Base-by-base conservation (phyloP, 306 rosid genomes). In the Begonia peltatifolia region DNA sequence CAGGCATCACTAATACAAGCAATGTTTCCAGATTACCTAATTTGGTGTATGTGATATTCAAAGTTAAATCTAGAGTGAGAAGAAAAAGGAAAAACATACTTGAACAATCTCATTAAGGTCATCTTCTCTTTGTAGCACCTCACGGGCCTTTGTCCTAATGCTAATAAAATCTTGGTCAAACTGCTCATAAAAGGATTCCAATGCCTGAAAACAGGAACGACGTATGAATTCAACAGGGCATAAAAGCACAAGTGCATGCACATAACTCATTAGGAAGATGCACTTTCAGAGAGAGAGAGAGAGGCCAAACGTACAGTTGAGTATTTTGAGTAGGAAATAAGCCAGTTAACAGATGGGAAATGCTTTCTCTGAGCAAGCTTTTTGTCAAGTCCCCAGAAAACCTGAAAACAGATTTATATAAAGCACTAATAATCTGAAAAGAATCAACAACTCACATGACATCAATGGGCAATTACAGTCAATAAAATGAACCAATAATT, bases 361-460 rank as follows among this genome's bases (percentile, higher is more conserved):
- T 92, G 99, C 79, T 92, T 92, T 74, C 99, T 86, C 81, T 92
- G 99, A 44, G 99, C 99, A 77, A 92, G 96, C 65, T 92, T 92
- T 67, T 92, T 92, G 72, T 92, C 99, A 73, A 92, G 69, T 60
- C 99, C 99, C 99, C 99, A 92, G 79, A 92, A 92, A 66, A 92
- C 99, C 99, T 92, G 69, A 62, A 61, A 47, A 50, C 12, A 53
- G 38, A 30, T 30, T 23, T 6, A 12, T 62, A 50, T 36, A 65
- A 53, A 30, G 44, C 41, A 52, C 57, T 41, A 42, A 54, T 51
- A 68, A 41, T 52, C 41, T 16, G 57, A 38, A 11, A 48, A 6
- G 9, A 42, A 49, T 13, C 9, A 38, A 12, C 38, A 60, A 12
- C 36, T 52, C 48, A 44, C 46, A 42, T 20, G 9, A 30, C 8